A percentile compares a stretch with the other conserved stretches of the same genome.
Evolutionary conservation across 169 alveolate genomes (phyloP).

Genomic region (Haemoproteus tartakovskyi): DNA sequence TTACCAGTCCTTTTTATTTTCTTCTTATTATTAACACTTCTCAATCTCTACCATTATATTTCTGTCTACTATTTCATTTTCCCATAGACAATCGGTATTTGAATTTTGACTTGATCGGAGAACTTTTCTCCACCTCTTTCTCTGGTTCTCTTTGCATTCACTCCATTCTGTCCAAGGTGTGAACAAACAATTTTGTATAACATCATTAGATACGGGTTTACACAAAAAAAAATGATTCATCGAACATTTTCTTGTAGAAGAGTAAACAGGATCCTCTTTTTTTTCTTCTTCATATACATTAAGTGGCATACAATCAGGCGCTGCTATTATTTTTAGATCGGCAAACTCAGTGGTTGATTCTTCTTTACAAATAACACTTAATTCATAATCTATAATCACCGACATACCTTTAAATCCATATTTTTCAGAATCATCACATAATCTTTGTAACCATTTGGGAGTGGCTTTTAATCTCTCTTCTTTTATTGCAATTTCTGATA

Average conservation of each 20-base stretch:
- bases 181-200: constrained; percentile 24
- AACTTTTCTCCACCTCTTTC: constrained; percentile 29
- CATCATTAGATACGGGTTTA: constrained; percentile 35
- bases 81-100: constrained; percentile 31
- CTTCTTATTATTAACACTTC: not conserved
- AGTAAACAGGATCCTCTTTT: constrained; percentile 11
- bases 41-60: constrained; percentile 34
- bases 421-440: constrained; percentile 39
- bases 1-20: not conserved
- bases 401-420: constrained; percentile 58
- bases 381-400: constrained; percentile 49
- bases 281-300: constrained; percentile 1
- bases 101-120: constrained; percentile 28
- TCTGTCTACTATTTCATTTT: constrained; percentile 23
- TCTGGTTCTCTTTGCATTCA: constrained; percentile 12
- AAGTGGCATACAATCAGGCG: constrained; percentile 28
- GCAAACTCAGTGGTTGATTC: constrained; percentile 3
- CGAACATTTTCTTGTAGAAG: constrained; percentile 57
- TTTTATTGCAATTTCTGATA: constrained; percentile 8
- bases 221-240: constrained; percentile 54
- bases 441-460: constrained; percentile 31
- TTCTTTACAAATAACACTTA: constrained; percentile 44
- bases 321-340: constrained; percentile 47
- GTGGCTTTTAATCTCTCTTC: constrained; percentile 4
- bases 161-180: constrained; percentile 46